Base-by-base conservation (phyloP, 768 basidiomycete species). In the Naganishia onofrii region DNA sequence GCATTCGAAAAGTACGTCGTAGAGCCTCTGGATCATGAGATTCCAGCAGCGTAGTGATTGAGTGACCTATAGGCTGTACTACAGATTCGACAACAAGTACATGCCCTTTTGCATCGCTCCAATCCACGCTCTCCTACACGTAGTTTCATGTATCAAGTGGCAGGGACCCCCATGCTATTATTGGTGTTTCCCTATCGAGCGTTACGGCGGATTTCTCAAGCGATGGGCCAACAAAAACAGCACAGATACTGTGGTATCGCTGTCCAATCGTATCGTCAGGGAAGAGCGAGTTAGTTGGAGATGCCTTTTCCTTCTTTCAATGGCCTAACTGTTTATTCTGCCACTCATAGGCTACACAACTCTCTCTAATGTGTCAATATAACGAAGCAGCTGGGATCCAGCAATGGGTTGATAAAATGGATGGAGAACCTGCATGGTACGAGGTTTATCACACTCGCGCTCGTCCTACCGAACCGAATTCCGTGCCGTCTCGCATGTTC, bases 171-270 rank as follows among this genome's bases (percentile, higher is more conserved):
- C 75, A 8, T 78, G 80, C 76, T 34, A 69, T 9, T 66, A 65
- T 7, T 81, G 80, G 80, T 77, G 79, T 44, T 81, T 80, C 58
- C 74, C 75, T 3, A 81, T 80, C 74, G 79, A 81, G 65, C 76
- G 74, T 0, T 77, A 70, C 48, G 80, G 80, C 26, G 67, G 67
- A 36, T 56, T 7, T 15, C 52, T 68, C n/a, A 36, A 46, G 31
- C 63, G 48, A 13, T 52, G 48, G 42, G n/a, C 23, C 2, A 42
- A 42, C 17, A 48, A 54, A 13, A 51, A 66, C 53, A 54, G 26
- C 19, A 51, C 12, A 23, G 46, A 66, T 32, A 36, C 48, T 4
- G 46, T 66, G 17, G n/a, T 51, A 19, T 44, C 65, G 26, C 48
- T 66, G 28, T 29, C 53, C 28, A 36, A 36, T 31, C 32, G 53